A percentile compares a stretch with the other conserved stretches of the same genome.
These are phyloP conservation scores for Hippophae tibetana DNA, from an alignment of 306 rosid genomes.

Conservation along the genomic window DNA sequence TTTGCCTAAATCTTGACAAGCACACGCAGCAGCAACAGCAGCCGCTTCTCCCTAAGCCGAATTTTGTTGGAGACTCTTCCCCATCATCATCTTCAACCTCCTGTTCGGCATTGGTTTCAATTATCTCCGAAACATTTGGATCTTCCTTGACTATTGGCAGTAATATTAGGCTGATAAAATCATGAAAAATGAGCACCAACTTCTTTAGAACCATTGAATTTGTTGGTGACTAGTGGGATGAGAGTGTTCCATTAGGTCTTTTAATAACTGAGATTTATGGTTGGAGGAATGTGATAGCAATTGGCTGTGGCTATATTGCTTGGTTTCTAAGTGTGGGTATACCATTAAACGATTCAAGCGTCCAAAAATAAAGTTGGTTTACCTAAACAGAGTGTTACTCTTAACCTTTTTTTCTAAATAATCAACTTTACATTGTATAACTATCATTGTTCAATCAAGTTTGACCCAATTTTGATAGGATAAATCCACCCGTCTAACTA, in stretches of 20 bases:
- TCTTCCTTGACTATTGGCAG: conserved; percentile 22
- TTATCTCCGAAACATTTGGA: conserved; percentile 20
- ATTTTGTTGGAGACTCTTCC: conserved; percentile 19
- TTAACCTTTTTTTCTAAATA: conserved; percentile 39
- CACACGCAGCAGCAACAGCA: conserved; percentile 53
- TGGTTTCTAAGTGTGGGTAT: conserved; percentile 45
- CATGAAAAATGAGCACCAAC: conserved; percentile 33
- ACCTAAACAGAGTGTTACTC: conserved; percentile 71
- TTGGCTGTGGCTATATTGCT: conserved; percentile 34
- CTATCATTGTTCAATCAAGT: conserved; percentile 2
- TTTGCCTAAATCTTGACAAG: conserved; percentile 45
- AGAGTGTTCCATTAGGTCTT: conserved; percentile 21
- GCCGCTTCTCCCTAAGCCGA: conserved; percentile 4
- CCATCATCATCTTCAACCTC: conserved; percentile 7
- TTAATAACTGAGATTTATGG: conserved; percentile 21
- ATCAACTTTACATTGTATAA: not conserved
- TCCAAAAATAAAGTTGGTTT: conserved; percentile 38
- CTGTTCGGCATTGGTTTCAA: conserved; percentile 5
- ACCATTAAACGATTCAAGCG: conserved; percentile 19
- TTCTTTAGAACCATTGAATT: conserved; percentile 41
- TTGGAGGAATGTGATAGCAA: conserved; percentile 16
- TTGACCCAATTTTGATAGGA: conserved; percentile 14
- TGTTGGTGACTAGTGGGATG: conserved; percentile 5
- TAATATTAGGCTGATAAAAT: conserved; percentile 27
- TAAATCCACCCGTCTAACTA: conserved; percentile 9